Percentiles rank a stretch among this genome's conserved stretches.
phyloP scores from a whole-genome alignment of 768 basidiomycete genomes.

The Hericium alpestre region DNA sequence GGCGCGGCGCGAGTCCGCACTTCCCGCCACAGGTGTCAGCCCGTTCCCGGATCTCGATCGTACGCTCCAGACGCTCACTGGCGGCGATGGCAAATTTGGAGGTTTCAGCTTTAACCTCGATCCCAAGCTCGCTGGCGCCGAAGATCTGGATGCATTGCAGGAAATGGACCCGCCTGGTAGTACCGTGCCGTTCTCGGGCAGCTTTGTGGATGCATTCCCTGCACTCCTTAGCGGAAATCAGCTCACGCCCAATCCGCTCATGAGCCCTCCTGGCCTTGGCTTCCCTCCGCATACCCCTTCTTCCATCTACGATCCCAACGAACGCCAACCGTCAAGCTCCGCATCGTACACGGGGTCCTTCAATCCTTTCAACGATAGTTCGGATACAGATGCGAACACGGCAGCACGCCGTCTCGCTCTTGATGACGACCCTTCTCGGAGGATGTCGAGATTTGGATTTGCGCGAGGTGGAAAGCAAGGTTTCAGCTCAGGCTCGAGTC shows the following conservation, averaged over 20 bases:
- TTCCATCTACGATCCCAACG: slow-evolving; percentile 48
- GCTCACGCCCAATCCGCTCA: slow-evolving; percentile 24
- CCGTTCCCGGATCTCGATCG: slow-evolving; percentile 88
- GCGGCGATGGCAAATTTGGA: slow-evolving; percentile 46
- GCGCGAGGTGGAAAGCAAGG: slow-evolving; percentile 26
- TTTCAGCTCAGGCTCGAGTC: slow-evolving; percentile 57
- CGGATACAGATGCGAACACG: slow-evolving; percentile 32
- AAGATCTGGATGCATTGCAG: slow-evolving; percentile 37
- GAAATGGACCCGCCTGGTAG: slow-evolving; percentile 26
- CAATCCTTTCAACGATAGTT: slow-evolving; percentile 65
- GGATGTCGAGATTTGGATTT: slow-evolving; percentile 74
- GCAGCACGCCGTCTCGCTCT: slow-evolving; percentile 28
- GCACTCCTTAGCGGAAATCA: slow-evolving; percentile 33
- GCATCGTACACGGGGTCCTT: slow-evolving; percentile 64
- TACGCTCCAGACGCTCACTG: slow-evolving; percentile 62
- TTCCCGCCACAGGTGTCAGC: slow-evolving; percentile 33
- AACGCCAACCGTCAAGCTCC: slow-evolving; percentile 35
- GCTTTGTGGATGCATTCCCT: slow-evolving; percentile 64
- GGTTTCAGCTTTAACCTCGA: slow-evolving; percentile 85
- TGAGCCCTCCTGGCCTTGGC: slow-evolving; percentile 43
- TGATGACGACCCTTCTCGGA: slow-evolving; percentile 52
- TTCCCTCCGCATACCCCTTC: slow-evolving; percentile 38
- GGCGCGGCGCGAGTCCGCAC: slow-evolving; percentile 53
- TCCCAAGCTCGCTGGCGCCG: slow-evolving; percentile 50
- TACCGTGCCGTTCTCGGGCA: slow-evolving; percentile 49